Evolutionary conservation across 1,139 yeast species (phyloP), one percentile per base, ranked within the genome.

Genomic region (Hemisphaericaspora lyxosophila): DNA sequence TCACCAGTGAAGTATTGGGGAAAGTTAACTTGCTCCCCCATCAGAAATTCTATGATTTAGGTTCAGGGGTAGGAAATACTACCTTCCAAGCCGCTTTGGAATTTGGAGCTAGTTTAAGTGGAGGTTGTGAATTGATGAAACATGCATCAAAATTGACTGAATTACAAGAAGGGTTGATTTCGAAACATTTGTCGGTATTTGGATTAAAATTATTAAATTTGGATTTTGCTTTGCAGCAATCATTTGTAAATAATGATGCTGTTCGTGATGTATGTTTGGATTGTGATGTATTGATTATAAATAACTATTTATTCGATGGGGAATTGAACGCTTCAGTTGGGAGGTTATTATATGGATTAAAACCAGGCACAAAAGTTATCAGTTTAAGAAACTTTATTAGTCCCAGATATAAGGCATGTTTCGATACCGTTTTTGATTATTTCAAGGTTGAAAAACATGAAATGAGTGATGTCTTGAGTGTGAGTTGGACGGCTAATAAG

Each of bases 41-140:
- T 2, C 76, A 78, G 36, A 75, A 70, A 17, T 89, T 88, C 53
- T 80, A 89, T 44, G 97, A 86, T 59, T 67, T 90, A 26, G 97
- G 97, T 0, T 87, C 95, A 0, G 97, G 97, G 5, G 97, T 90
- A 4, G 97, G 96, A 0, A 89, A 89, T 54, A 87, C 96, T 39
- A 84, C 86, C 0, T 73, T 89, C 36, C 97, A 89, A 58, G 95
- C 96, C 0, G 89, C 96, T 0, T 62, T 89, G 20, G 96, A 89
- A 52, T 81, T 79, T 57, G 96, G 96, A 1, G 86, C 90, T 42
- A 68, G 69, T 36, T 50, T 57, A 5, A 82, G 95, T 58, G 88
- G 87, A 53, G 97, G 97, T 0, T 86, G 94, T 60, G 97, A 90
- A 55, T 73, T 90, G 32, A 89, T 88, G 95, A 74, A 75, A 22